Conservation (phyloP, 805 yeast species). For the Metschnikowia similis region DNA sequence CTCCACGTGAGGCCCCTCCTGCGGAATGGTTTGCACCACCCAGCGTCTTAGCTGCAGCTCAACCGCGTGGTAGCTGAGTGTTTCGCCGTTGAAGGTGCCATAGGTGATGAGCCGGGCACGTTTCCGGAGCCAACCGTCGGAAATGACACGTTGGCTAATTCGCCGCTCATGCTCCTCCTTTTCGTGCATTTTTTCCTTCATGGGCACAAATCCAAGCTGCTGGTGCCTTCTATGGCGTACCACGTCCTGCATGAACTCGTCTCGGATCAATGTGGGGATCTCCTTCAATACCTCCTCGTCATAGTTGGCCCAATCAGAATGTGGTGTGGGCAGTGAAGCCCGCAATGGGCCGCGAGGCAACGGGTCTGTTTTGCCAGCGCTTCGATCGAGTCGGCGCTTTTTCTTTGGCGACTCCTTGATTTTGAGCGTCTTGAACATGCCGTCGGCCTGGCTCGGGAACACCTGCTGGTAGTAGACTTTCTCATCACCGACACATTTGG, state of each 20-base stretch:
- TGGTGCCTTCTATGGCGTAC: conserved; percentile 27
- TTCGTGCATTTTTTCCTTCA: conserved; percentile 24
- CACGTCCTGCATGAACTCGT: conserved; percentile 34
- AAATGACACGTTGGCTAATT: conserved; percentile 6
- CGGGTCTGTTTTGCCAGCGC: background rate
- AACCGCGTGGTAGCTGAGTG: conserved; percentile 5
- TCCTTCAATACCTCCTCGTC: conserved; percentile 35
- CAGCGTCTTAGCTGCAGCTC: conserved; percentile 10
- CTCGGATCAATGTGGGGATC: conserved; percentile 34
- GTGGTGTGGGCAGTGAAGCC: conserved; percentile 6
- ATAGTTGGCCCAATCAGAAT: conserved; percentile 26
- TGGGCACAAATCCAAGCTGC: conserved; percentile 21
- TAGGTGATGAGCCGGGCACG: conserved; percentile 3
- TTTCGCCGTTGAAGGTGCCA: conserved; percentile 1
- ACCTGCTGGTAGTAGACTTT: conserved; percentile 36
- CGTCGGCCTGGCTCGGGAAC: conserved; percentile 30
- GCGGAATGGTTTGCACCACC: conserved; percentile 10
- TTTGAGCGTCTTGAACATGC: conserved; percentile 27
- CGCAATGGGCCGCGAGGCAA: too few relatives aligned
- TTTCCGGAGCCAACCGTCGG: conserved; percentile 11
- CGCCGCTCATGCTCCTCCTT: conserved; percentile 3
- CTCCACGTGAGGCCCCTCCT: conserved; percentile 16
- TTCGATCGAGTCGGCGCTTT: conserved; percentile 4
- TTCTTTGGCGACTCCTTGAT: conserved; percentile 30
- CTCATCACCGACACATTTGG: background rate